Base-by-base conservation (phyloP, 306 rosid genomes). In the Vigna reflexopilosa region DNA sequence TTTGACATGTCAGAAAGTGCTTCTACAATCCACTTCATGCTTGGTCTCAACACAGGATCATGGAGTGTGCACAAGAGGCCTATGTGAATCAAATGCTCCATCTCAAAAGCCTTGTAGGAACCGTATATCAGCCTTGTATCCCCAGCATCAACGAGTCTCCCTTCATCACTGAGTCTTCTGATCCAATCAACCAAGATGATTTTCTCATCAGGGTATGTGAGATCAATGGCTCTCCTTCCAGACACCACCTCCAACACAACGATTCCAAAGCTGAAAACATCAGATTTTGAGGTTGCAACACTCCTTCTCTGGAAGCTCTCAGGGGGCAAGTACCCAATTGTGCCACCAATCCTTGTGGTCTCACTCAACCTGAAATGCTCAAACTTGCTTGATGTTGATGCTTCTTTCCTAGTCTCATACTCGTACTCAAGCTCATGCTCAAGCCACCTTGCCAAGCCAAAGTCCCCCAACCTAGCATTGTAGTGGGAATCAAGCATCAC, bases 371-470 rank as follows among this genome's bases (percentile, higher is more conserved):
- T 79, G 70, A 93, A 93, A 66, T 85, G 85, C 20, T 80, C 81
- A 36, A 83, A 58, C 51, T 78, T 83, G 67, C 67, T 78, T 50
- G 90, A 64, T 66, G 67, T 67, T 56, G 67, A 67, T 56, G 88
- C 59, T 1, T 87, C 72, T 51, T 84, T 77, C 85, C 56, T 76
- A 9, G 68, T 14, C 57, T 81, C 80, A 57, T 80, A 81, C 78
- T 86, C 90, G 30, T 76, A 80, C 81, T 85, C 92, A 50, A 90
- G 84, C 58, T 87, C 97, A 80, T 93, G 97, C 72, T 93, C 97
- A n/a, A 90, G 83, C 97, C 97, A 90, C 81, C 93, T 80, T 4
- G 97, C 97, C 90, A 93, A 77, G 68, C 97, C 97, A 64, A 93
- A 93, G 63, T 90, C 96, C 9, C 97, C 97, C 28, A 93, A 85